Base-by-base conservation (phyloP, 371 early-diverging fungal species). In the Blastocladiella emersonii region DNA sequence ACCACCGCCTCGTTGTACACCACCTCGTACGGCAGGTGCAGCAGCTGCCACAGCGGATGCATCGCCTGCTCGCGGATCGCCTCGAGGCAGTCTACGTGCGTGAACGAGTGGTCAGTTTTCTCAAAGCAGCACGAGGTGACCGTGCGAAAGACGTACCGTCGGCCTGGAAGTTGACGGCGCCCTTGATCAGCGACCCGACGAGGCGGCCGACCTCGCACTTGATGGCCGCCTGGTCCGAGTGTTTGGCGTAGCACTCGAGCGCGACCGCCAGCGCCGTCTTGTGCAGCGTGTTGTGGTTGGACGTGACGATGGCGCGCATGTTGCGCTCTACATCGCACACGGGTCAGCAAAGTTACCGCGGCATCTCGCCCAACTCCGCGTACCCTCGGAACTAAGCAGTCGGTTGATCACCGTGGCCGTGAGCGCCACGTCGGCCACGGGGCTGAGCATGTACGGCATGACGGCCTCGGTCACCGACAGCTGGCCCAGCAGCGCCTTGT, bases 151-250 rank as follows among this genome's bases (percentile, higher is more conserved):
- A 15, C 5, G 53, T 15, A 32, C 32, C 30, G 19, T 2, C 19
- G 19, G 41, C 41, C 2, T 41, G 13, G 41, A 13, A 17, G 19
- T 41, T 25, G 53, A 30, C 53, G 30, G 53, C 53, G 7, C 30
- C 12, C 53, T 51, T 51, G 53, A 30, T 30, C 30, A 51, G 32
- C 8, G 19, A 10, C 6, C 30, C 53, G 15, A 51, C 27, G 15
- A 51, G 30, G 4, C 53, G 53, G 53, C 53, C 53, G 1, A 51
- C 32, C 53, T 51, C 53, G 53, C 53, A 51, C 53, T 51, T 27
- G 53, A 51, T 51, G 30, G 53, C 53, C 1, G 13, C 15, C 32
- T 27, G 27, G 17, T 51, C 53, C 15, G 53, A 8, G 32, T 51
- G 53, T 19, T 51, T 51, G 10, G 10, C 30, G 15, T 8, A 8